phyloP scores from a whole-genome alignment of 192 early-diverging fungal genomes.

The Linnemannia hyalina region DNA sequence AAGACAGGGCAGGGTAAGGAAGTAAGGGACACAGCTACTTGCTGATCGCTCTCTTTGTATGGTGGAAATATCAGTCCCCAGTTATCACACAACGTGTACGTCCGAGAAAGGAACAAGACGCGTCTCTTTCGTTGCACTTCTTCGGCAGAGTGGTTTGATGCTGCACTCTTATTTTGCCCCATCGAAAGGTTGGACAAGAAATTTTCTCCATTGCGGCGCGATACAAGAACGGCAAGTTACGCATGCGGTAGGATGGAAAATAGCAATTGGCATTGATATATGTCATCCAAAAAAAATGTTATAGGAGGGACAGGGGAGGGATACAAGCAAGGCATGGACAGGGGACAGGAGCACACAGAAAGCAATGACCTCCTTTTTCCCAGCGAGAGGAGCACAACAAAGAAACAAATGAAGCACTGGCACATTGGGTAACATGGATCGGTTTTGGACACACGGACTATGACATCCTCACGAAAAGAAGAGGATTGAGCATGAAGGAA shows the following conservation, averaged over 20 bases:
- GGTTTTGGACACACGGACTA: neutral
- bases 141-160: neutral
- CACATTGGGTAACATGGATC: neutral
- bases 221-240: neutral
- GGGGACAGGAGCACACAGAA: no score
- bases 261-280: neutral
- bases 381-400: neutral
- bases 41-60: neutral
- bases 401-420: neutral
- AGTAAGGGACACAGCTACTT: neutral
- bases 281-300: no score
- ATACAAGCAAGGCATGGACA: neutral
- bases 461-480: neutral
- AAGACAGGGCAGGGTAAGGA: neutral
- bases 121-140: neutral
- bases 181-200: no score
- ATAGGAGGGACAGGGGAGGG: neutral
- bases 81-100: neutral
- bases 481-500: neutral
- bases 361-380: neutral
- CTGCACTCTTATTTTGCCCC: neutral
- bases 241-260: neutral
- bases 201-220: no score
- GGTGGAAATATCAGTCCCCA: neutral
- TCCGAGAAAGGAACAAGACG: neutral